Base-by-base conservation (phyloP, 306 rosid genomes). In the Acacia acuminata region DNA sequence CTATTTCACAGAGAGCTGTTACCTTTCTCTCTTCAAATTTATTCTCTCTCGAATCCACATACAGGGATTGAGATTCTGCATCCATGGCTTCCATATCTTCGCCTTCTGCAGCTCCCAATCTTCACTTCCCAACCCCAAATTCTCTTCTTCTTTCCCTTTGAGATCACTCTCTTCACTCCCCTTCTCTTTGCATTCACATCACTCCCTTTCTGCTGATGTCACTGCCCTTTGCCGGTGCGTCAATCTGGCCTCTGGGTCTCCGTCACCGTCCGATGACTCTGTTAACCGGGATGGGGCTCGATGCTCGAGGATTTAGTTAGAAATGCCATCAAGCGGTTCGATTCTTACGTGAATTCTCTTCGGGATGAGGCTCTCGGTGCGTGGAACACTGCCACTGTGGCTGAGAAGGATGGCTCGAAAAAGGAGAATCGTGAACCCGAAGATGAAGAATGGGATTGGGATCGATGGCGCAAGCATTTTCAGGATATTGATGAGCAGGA, bases 31-130 rank as follows among this genome's bases (percentile, higher is more conserved):
- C 68, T 81, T 15, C 19, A 27, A 7, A 27, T 27, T 27, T 3
- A 1, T 24, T 71, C 40, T 12, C 63, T 8, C 19, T 10, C 66
- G 13, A 15, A 19, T 58, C n/a, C 82, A 27, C 71, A 75, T 38
- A 68, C 47, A 38, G 7, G 42, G 51, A 20, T 9, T 40, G 32
- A n/a, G 47, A 70, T 70, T 43, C 36, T 42, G 19, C 43, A 63
- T 48, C 75, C 77, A 94, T 91, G 98, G 96, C 98, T 87, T 91
- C 94, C 74, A 76, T 95, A 45, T 60, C 94, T 36, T 65, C 94
- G 19, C 81, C 84, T 67, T 80, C 90, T 56, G 32, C 91, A 3
- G 40, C 93, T 79, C 94, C 88, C 67, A 87, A 85, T 44, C 94
- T 91, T 63, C 48, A 82, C 78, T 90, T 92, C 88, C 87, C 94